Evolutionary conservation across 306 rosid genomes (phyloP), one percentile per base, ranked within the genome.

Genomic region (Mucuna pruriens): DNA sequence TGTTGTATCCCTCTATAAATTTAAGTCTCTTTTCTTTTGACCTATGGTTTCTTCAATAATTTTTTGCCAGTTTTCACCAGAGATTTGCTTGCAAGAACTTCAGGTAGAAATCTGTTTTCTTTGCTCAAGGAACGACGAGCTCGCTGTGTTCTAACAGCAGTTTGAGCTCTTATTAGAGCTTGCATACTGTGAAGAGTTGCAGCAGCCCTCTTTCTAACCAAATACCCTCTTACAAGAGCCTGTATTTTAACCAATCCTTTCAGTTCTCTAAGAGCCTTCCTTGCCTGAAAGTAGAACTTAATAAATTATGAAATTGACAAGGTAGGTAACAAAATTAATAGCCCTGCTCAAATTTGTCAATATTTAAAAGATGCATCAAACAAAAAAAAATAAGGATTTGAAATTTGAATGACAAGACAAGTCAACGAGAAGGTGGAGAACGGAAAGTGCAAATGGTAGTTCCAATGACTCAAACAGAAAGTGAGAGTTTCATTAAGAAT

Each of bases 141-240:
- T 3, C 95, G 76, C 45, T 92, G 94, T 17, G 86, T 76, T 74
- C 97, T 81, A n/a, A 75, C 90, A 5, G 87, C 80, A 13, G 87
- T 83, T 44, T 94, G 98, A 15, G 97, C 98, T 88, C 98, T 79
- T 10, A 94, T 71, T 0, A 94, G 89, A 84, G 97, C 98, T 78
- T 94, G 97, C 97, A 94, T 94, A 71, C 98, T 87, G 22, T 88
- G 91, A 51, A 92, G 94, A 52, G 98, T 92, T 48, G 93, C 95
- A 49, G 95, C 87, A 67, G 97, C 91, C 16, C 94, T 83, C 68
- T 94, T 94, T 8, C 97, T 77, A 45, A 94, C 97, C 0, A 94
- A 90, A 80, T 44, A 94, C 15, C 98, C 97, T 85, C 94, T 85
- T 6, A 94, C 97, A 26, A 94, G 89, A 13, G 97, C 97, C 61